A percentile compares a stretch with the other conserved stretches of the same genome.
These are phyloP conservation scores for Scorias spongiosa DNA, from an alignment of 2,329 filamentous ascomycete species.

Conservation along the genomic window DNA sequence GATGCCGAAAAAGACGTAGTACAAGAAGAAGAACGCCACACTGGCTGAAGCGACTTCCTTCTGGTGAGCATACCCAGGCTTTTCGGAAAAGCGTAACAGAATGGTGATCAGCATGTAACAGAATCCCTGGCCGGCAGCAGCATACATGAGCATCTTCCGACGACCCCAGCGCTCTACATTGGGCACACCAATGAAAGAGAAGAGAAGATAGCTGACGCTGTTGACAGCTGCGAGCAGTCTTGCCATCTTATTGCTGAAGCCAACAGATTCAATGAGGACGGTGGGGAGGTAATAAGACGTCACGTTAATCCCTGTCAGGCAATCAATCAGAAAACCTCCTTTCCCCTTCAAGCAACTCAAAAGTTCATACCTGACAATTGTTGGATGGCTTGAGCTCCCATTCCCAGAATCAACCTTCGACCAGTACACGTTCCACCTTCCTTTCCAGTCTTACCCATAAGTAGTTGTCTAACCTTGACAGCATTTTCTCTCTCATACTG, in stretches of 20 bases:
- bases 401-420: constrained; percentile 36
- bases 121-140: constrained; percentile 36
- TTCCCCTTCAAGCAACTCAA: too few relatives aligned
- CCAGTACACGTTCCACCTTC: constrained; percentile 34
- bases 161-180: constrained; percentile 39
- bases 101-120: constrained; percentile 39
- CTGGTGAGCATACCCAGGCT: constrained; percentile 12
- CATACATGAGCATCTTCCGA: constrained; percentile 44
- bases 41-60: constrained; percentile 24
- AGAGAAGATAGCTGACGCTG: constrained; percentile 33
- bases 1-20: constrained; percentile 40
- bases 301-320: constrained; percentile 22
- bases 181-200: constrained; percentile 31
- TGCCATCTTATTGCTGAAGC: constrained; percentile 35
- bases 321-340: too few relatives aligned
- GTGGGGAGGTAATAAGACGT: constrained; percentile 40
- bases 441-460: constrained; percentile 30
- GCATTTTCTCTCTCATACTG: constrained; percentile 34
- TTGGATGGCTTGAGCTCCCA: constrained; percentile 30
- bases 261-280: constrained; percentile 43
- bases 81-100: constrained; percentile 29
- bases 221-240: constrained; percentile 43
- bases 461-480: constrained; percentile 34
- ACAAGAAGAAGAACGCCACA: constrained; percentile 38
- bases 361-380: background rate